Percentiles rank a stretch among this genome's conserved stretches.
phyloP scores from a whole-genome alignment of 208 protist species.

The Histomonas meleagridis region DNA sequence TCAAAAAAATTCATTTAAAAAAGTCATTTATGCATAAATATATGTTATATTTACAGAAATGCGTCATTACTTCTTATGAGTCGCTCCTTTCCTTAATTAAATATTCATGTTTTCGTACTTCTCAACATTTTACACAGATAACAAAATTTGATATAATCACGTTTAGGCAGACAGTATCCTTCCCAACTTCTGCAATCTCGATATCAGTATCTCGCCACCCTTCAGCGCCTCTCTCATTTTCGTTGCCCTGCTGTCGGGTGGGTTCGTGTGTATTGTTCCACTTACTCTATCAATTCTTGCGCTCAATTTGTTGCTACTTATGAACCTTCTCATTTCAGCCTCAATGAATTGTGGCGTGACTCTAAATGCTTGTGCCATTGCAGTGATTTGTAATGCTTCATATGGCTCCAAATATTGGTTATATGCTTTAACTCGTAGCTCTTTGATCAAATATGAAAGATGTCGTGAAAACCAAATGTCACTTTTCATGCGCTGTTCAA shows the following conservation, averaged over 20 bases:
- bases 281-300: conserved; percentile 23
- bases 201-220: neutral
- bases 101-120: too few relatives aligned
- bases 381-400: neutral
- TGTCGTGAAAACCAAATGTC: conserved; percentile 28
- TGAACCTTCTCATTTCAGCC: conserved; percentile 16
- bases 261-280: conserved; percentile 34
- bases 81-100: too few relatives aligned
- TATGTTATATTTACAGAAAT: too few relatives aligned
- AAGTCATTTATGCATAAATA: too few relatives aligned
- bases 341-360: conserved; percentile 21
- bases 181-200: neutral
- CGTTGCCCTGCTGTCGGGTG: neutral
- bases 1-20: too few relatives aligned
- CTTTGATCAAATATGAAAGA: conserved; percentile 18
- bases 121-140: too few relatives aligned
- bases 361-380: conserved; percentile 1
- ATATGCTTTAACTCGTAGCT: neutral
- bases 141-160: too few relatives aligned
- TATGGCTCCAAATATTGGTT: conserved; percentile 4
- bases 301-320: neutral
- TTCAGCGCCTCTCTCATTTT: conserved; percentile 26
- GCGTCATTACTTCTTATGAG: too few relatives aligned
- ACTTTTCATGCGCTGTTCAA: neutral
- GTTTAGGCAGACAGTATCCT: neutral